Conservation (phyloP, 1,139 yeast species). For the Kurtzmaniella quercitrusa region DNA sequence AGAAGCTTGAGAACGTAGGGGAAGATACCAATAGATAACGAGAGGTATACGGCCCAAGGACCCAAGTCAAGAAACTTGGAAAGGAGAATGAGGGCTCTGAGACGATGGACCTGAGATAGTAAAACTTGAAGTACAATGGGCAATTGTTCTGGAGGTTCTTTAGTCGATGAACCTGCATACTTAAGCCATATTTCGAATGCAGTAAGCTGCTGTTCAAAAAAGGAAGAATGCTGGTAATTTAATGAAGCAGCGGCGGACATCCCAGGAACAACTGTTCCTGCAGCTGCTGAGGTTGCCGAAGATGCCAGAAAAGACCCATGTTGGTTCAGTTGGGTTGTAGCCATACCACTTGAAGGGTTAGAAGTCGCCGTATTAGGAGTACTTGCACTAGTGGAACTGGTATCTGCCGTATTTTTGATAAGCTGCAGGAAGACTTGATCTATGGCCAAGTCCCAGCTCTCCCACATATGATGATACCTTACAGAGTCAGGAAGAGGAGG, state of each 20-base stretch:
- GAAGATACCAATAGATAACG: slow-evolving; percentile 90
- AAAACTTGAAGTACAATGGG: slow-evolving; percentile 93
- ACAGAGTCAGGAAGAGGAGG: slow-evolving; percentile 86
- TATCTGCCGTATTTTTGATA: slow-evolving; percentile 33
- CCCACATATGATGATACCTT: slow-evolving; percentile 92
- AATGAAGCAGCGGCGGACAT: slow-evolving; percentile 11
- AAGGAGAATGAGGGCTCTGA: slow-evolving; percentile 79
- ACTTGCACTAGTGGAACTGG: slow-evolving; percentile 9
- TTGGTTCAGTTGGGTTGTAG: not conserved
- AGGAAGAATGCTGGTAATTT: slow-evolving; percentile 81
- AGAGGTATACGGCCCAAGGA: slow-evolving; percentile 95
- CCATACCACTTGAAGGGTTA: not conserved
- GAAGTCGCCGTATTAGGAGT: not conserved
- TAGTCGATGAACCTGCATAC: slow-evolving; percentile 74
- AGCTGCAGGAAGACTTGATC: slow-evolving; percentile 85
- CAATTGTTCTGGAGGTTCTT: slow-evolving; percentile 89
- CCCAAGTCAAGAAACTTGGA: slow-evolving; percentile 90
- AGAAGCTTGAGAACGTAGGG: slow-evolving; percentile 88
- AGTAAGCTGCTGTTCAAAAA: slow-evolving; percentile 92
- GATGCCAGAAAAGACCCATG: not conserved
- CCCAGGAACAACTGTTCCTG: slow-evolving; percentile 1
- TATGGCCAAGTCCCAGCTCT: slow-evolving; percentile 95
- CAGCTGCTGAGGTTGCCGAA: not conserved
- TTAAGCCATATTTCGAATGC: slow-evolving; percentile 96
- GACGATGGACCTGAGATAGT: slow-evolving; percentile 88